Conservation (phyloP, 2,329 filamentous ascomycete species). For the Microthyrium microscopicum region DNA sequence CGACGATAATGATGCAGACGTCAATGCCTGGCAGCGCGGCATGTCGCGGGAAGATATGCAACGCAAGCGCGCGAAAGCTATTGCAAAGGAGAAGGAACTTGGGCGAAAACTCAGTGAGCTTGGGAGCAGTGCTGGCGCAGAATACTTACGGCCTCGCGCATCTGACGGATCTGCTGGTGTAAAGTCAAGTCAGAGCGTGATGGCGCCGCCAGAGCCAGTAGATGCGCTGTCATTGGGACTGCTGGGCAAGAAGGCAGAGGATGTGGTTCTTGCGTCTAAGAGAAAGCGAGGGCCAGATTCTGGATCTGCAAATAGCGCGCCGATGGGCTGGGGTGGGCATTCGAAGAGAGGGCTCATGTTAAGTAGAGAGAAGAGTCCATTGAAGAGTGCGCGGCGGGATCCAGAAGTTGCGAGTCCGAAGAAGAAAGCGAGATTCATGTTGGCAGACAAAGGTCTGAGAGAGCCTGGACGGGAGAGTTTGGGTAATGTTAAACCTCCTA, state of each 20-base stretch:
- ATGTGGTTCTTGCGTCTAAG: slow-evolving; percentile 25
- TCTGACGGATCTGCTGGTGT: slow-evolving; percentile 10
- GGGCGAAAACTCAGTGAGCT: slow-evolving; percentile 43
- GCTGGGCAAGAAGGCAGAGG: slow-evolving; percentile 25
- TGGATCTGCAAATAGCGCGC: slow-evolving; percentile 15
- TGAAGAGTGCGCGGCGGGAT: slow-evolving; percentile 13
- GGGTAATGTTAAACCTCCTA: slow-evolving; percentile 10
- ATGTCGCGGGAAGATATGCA: slow-evolving; percentile 1
- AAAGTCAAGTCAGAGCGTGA: slow-evolving; percentile 11
- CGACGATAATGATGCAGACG: slow-evolving; percentile 45
- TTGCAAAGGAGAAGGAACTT: slow-evolving; percentile 58
- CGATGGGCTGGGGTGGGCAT: slow-evolving; percentile 32
- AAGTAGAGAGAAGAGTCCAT: slow-evolving; percentile 16
- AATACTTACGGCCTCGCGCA: slow-evolving; percentile 3
- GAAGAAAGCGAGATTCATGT: slow-evolving; percentile 31
- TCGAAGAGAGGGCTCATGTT: slow-evolving; percentile 22
- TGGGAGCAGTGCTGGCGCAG: slow-evolving; percentile 2
- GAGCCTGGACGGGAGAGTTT: slow-evolving; percentile 31
- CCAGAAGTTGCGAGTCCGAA: slow-evolving; percentile 18
- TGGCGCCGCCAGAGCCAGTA: slow-evolving; percentile 6
- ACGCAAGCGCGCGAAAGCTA: slow-evolving; percentile 33
- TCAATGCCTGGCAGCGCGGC: slow-evolving; percentile 19
- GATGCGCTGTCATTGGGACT: slow-evolving; percentile 25
- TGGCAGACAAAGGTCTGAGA: slow-evolving; percentile 31
- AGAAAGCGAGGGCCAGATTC: slow-evolving; percentile 21